Percentiles rank a stretch among this genome's conserved stretches.
These are phyloP conservation scores for Adansonia grandidieri DNA, from an alignment of 441 rosid species.

Conservation along the genomic window DNA sequence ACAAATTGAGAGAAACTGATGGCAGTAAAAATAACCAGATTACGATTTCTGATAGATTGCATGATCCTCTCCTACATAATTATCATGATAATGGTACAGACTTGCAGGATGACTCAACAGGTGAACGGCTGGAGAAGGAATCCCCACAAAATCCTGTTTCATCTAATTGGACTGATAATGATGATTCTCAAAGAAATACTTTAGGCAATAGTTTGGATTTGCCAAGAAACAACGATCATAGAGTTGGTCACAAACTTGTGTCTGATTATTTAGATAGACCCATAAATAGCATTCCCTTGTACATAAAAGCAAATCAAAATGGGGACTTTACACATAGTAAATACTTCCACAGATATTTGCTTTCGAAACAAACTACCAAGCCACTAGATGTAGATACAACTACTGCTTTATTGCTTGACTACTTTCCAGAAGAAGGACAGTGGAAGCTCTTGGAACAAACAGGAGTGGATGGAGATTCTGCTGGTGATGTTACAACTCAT, in stretches of 20 bases:
- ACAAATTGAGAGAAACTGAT: constrained; percentile 18
- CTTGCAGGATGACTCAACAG: constrained; percentile 33
- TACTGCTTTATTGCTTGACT: constrained; percentile 78
- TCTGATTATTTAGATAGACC: constrained; percentile 39
- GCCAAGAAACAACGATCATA: constrained; percentile 36
- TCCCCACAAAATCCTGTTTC: constrained; percentile 26
- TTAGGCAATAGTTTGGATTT: constrained; percentile 20
- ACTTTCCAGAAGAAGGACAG: constrained; percentile 89
- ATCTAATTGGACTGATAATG: constrained; percentile 24
- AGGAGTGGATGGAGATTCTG: constrained; percentile 43
- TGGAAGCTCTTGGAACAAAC: constrained; percentile 90
- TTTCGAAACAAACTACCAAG: constrained; percentile 53
- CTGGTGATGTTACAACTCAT: constrained; percentile 35
- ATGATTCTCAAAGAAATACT: constrained; percentile 30
- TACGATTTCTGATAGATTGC: constrained; percentile 33
- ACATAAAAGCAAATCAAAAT: constrained; percentile 38
- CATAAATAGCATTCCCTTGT: constrained; percentile 47
- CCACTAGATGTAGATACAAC: constrained; percentile 74
- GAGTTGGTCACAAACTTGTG: constrained; percentile 42
- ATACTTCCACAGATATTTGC: constrained; percentile 45
- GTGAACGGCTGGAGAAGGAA: constrained; percentile 40
- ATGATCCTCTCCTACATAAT: constrained; percentile 31
- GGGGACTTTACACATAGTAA: constrained; percentile 46
- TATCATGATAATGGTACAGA: constrained; percentile 21
- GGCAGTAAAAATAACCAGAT: constrained; percentile 36